Evolutionary conservation across 306 rosid genomes (phyloP).

Genomic region (Begonia masoniana): DNA sequence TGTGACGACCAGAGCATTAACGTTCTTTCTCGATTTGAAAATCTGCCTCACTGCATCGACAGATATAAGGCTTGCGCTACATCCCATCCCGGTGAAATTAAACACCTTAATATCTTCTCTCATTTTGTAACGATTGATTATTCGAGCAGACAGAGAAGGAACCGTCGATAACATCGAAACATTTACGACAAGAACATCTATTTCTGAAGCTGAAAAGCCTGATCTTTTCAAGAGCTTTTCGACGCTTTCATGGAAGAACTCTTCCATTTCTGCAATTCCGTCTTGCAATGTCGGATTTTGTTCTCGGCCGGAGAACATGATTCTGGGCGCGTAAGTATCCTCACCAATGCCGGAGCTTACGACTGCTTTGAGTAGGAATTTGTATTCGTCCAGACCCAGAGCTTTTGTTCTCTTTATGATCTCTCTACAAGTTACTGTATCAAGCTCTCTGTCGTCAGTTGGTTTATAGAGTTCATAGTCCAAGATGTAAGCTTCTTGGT

Average conservation of each 20-base stretch:
- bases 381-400: constrained; percentile 27
- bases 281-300: constrained; percentile 19
- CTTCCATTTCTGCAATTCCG: constrained; percentile 37
- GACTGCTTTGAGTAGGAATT: constrained; percentile 45
- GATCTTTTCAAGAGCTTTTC: constrained; percentile 36
- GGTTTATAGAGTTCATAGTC: too few species aligned
- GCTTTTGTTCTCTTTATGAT: too few species aligned
- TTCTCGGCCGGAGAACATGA: constrained; percentile 9
- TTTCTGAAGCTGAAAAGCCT: constrained; percentile 28
- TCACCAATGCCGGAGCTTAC: constrained; percentile 19
- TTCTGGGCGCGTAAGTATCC: too few species aligned
- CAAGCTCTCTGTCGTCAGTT: too few species aligned
- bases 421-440: too few species aligned
- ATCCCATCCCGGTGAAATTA: too few species aligned
- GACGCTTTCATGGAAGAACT: constrained; percentile 41
- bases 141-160: constrained; percentile 58
- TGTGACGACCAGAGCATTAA: too few species aligned
- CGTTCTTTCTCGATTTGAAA: too few species aligned
- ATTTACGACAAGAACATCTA: constrained; percentile 61
- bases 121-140: constrained; percentile 51
- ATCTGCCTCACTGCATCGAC: too few species aligned
- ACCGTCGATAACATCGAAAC: constrained; percentile 52
- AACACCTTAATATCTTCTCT: constrained; percentile 18
- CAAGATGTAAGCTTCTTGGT: too few species aligned
- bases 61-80: too few species aligned